Percentiles rank a stretch among this genome's conserved stretches.
phyloP scores from a whole-genome alignment of 2,329 filamentous ascomycete genomes.

The Rhynchosporium secalis region DNA sequence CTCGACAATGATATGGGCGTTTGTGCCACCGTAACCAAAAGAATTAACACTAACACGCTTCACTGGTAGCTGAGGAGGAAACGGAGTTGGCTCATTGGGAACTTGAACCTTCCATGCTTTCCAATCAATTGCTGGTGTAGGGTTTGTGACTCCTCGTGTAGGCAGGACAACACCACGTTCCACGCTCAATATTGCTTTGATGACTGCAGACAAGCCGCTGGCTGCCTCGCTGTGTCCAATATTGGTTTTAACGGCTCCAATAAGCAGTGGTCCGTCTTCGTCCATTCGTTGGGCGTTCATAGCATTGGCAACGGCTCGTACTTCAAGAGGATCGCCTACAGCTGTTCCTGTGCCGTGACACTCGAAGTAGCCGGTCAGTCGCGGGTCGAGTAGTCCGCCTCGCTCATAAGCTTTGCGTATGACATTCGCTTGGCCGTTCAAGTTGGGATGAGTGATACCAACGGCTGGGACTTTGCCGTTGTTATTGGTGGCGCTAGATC shows the following conservation, averaged over 20 bases:
- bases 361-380: constrained; percentile 1
- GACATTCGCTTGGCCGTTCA: neutral
- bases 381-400: no score
- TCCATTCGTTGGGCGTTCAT: no score
- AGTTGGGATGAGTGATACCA: neutral
- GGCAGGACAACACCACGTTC: neutral
- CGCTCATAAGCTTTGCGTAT: neutral
- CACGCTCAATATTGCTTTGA: neutral
- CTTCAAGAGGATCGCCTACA: constrained; percentile 24
- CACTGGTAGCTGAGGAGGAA: no score
- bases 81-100: neutral
- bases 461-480: neutral
- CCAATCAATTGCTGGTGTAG: neutral
- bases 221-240: constrained; percentile 28
- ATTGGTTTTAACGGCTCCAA: constrained; percentile 32
- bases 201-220: neutral
- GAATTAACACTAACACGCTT: neutral
- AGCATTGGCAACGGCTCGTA: neutral
- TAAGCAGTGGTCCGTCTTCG: neutral
- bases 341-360: neutral
- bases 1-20: neutral
- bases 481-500: neutral
- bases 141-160: neutral
- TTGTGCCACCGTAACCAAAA: neutral
- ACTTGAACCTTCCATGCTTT: neutral